These are phyloP conservation scores for Prillingera fragicola DNA, from an alignment of 1,284 basidiomycete species.

Conservation along the genomic window DNA sequence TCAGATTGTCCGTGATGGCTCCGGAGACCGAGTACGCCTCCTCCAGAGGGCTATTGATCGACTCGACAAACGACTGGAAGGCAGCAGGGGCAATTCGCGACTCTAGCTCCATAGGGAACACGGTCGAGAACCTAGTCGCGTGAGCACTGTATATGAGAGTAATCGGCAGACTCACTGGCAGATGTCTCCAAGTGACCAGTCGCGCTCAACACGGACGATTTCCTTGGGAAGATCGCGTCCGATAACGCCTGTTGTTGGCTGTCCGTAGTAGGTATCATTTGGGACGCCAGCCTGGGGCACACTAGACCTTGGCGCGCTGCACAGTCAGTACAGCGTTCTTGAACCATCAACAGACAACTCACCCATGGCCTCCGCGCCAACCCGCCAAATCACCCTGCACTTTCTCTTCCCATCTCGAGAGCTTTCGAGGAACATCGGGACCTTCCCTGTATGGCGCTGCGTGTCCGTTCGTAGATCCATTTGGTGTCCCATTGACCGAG, in stretches of 20 bases:
- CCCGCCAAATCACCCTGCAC: slow-evolving; percentile 34
- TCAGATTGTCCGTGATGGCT: slow-evolving; percentile 47
- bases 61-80: slow-evolving; percentile 43
- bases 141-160: background rate
- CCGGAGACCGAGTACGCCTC: slow-evolving; percentile 46
- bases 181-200: slow-evolving; percentile 48
- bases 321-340: background rate
- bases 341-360: slow-evolving; percentile 9
- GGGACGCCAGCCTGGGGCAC: slow-evolving; percentile 25
- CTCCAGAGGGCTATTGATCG: slow-evolving; percentile 45
- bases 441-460: background rate
- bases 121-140: slow-evolving; percentile 42
- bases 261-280: slow-evolving; percentile 29
- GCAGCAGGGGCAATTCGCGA: slow-evolving; percentile 40
- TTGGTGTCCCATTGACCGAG: background rate
- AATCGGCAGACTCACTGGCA: slow-evolving; percentile 42
- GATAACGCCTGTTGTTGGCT: slow-evolving; percentile 33
- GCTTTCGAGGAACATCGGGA: slow-evolving; percentile 10
- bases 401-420: slow-evolving; percentile 29
- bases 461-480: background rate
- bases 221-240: slow-evolving; percentile 45
- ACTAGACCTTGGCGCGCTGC: slow-evolving; percentile 21
- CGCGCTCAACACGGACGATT: slow-evolving; percentile 49
- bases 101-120: slow-evolving; percentile 50
- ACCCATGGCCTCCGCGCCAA: slow-evolving; percentile 44